A percentile compares a stretch with the other conserved stretches of the same genome.
phyloP scores from a whole-genome alignment of 31 red algal species.

The Asparagopsis taxiformis region DNA sequence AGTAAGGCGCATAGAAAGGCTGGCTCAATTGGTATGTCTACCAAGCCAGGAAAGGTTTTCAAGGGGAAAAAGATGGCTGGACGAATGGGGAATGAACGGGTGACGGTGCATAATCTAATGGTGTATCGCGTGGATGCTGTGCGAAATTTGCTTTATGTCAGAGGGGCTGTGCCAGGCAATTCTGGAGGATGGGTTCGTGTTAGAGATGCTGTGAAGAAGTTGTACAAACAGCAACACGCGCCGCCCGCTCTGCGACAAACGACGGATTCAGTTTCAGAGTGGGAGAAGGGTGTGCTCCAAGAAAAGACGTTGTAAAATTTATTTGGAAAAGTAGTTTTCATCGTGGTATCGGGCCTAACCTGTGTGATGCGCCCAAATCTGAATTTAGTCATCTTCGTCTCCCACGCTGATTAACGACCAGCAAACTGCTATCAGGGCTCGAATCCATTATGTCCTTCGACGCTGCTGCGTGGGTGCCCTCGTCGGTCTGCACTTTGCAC shows the following conservation, averaged over 20 bases:
- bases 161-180: conserved; percentile 90
- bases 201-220: conserved; percentile 82
- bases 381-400: too few relatives aligned
- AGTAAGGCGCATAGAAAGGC: conserved; percentile 85
- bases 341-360: too few relatives aligned
- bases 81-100: conserved; percentile 84
- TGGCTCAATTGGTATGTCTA: conserved; percentile 88
- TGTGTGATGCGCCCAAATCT: too few relatives aligned
- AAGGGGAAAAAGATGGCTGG: conserved; percentile 99
- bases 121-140: conserved; percentile 72
- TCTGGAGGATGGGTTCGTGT: conserved; percentile 88
- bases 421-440: too few relatives aligned
- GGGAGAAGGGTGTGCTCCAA: conserved; percentile 45
- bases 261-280: conserved; percentile 45
- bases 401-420: too few relatives aligned
- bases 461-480: too few relatives aligned
- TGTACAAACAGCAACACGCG: conserved; percentile 28
- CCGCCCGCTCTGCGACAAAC: conserved; percentile 46
- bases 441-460: too few relatives aligned
- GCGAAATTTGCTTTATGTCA: conserved; percentile 83
- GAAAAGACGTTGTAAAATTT: conserved; percentile 9
- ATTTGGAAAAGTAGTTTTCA: too few relatives aligned
- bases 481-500: too few relatives aligned
- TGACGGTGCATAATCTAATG: conserved; percentile 80
- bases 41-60: conserved; percentile 69